phyloP scores from a whole-genome alignment of 768 basidiomycete genomes.

The Termitomyces sp. region DNA sequence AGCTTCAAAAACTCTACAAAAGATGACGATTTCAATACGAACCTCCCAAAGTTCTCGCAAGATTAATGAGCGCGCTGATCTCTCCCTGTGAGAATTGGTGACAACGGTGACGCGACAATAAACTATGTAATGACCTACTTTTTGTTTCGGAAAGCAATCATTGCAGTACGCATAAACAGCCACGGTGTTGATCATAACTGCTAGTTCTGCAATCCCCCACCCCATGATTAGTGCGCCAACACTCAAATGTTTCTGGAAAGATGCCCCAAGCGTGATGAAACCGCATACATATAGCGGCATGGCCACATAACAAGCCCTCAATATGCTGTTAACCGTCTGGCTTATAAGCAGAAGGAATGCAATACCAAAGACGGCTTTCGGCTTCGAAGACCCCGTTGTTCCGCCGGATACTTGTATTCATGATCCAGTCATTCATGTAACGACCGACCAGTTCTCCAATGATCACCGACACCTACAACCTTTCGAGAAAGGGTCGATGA shows the following conservation, averaged over 20 bases:
- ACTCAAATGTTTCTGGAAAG: constrained; percentile 43
- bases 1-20: neutral
- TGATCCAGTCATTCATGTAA: constrained; percentile 35
- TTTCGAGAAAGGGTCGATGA: neutral
- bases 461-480: constrained; percentile 28
- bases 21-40: neutral
- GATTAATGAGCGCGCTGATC: constrained; percentile 52
- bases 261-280: constrained; percentile 47
- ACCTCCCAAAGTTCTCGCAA: constrained; percentile 48
- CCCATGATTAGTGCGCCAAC: constrained; percentile 51
- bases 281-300: constrained; percentile 50
- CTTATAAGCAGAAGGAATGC: neutral
- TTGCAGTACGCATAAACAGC: constrained; percentile 51
- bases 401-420: constrained; percentile 25
- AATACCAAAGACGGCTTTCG: constrained; percentile 45
- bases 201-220: constrained; percentile 52
- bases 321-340: neutral
- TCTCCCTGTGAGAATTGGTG: constrained; percentile 34
- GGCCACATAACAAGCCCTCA: constrained; percentile 50
- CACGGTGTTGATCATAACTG: constrained; percentile 50
- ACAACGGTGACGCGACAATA: neutral
- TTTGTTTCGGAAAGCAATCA: constrained; percentile 44
- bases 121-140: constrained; percentile 19
- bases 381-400: constrained; percentile 39
- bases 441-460: constrained; percentile 35